phyloP scores from a whole-genome alignment of 108 stramenopile species.

The Cyclotella kingstonii region DNA sequence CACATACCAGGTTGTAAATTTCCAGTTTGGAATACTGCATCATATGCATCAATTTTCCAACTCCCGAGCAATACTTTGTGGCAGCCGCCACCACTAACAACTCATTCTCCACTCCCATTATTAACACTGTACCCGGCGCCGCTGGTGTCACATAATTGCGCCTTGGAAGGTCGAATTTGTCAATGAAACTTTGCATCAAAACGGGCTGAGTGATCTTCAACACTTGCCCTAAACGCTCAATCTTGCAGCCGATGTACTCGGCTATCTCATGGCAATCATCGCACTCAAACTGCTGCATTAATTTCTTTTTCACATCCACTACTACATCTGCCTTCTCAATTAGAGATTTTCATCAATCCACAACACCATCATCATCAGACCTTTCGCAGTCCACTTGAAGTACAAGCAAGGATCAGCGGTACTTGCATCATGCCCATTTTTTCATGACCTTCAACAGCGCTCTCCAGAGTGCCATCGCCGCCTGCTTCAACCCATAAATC shows the following conservation, averaged over 20 bases:
- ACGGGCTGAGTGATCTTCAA: too few species aligned
- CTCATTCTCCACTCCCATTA: background rate
- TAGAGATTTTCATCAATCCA: constrained; percentile 59
- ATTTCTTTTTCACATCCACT: too few species aligned
- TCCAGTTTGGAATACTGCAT: constrained; percentile 29
- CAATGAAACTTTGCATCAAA: too few species aligned
- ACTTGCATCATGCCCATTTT: constrained; percentile 14
- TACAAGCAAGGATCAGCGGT: constrained; percentile 40
- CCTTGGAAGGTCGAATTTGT: too few species aligned
- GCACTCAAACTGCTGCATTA: too few species aligned
- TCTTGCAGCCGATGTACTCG: too few species aligned
- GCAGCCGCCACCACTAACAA: background rate
- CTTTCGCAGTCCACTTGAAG: constrained; percentile 16
- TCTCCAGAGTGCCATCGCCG: constrained; percentile 25
- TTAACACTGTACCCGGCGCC: background rate
- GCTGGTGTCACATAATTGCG: constrained; percentile 1
- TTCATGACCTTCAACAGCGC: background rate
- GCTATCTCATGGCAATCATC: too few species aligned
- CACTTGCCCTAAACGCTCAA: too few species aligned
- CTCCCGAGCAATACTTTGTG: constrained; percentile 20
- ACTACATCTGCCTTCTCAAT: too few species aligned
- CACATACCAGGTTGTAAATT: constrained; percentile 10
- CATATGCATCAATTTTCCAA: constrained; percentile 26
- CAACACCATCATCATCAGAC: constrained; percentile 22
- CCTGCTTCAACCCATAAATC: constrained; percentile 45